Conservation (phyloP, 2,329 filamentous ascomycete genomes). For the Monilinia vaccinii-corymbosi region DNA sequence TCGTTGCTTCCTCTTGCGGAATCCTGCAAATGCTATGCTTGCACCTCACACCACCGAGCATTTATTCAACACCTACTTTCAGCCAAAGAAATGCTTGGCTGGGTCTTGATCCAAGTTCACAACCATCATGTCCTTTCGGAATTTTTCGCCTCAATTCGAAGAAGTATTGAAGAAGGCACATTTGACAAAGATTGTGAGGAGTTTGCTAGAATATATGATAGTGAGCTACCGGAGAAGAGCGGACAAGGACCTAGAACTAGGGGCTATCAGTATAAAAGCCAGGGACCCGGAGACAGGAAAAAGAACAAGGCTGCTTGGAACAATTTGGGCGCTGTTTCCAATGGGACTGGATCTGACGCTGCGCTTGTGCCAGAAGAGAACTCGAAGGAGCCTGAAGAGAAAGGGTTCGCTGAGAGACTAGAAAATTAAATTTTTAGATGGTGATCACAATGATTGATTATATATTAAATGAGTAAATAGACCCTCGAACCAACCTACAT, state of each 20-base stretch:
- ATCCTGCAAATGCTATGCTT: conserved; percentile 73
- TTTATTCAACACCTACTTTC: conserved; percentile 80
- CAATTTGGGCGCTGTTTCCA: conserved; percentile 35
- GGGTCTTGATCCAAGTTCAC: conserved; percentile 86
- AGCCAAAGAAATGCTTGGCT: conserved; percentile 94
- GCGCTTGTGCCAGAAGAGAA: conserved; percentile 41
- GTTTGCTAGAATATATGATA: conserved; percentile 52
- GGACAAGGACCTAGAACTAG: conserved; percentile 71
- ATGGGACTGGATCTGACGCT: conserved; percentile 6
- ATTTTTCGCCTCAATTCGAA: conserved; percentile 67
- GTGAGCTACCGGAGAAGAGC: conserved; percentile 61
- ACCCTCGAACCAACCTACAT: background rate
- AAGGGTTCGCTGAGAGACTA: conserved; percentile 43
- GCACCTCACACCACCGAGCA: conserved; percentile 72
- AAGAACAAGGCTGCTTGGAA: conserved; percentile 59
- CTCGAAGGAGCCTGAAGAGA: conserved; percentile 42
- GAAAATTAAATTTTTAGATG: background rate
- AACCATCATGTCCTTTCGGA: conserved; percentile 65
- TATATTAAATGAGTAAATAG: background rate
- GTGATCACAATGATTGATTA: background rate
- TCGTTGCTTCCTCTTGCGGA: conserved; percentile 53
- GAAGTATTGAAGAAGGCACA: conserved; percentile 45
- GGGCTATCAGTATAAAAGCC: conserved; percentile 73
- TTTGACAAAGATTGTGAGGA: conserved; percentile 46
- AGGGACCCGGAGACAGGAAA: conserved; percentile 49